These are phyloP conservation scores for Brassica hybrid DNA, from an alignment of 441 rosid genomes.

Conservation along the genomic window DNA sequence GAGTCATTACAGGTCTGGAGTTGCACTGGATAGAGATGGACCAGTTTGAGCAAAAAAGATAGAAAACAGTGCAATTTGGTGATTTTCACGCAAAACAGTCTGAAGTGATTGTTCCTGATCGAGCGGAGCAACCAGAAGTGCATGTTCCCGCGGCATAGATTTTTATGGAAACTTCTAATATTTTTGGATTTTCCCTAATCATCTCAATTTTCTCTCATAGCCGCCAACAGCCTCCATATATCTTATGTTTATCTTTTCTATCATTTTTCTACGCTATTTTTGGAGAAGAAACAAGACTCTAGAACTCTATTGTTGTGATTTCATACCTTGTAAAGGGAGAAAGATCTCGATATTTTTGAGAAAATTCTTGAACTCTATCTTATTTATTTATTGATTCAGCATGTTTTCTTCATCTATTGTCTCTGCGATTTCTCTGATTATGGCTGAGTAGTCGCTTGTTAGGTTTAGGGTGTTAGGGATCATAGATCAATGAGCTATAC, in stretches of 20 bases:
- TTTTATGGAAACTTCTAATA: too few species aligned
- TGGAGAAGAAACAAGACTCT: not conserved
- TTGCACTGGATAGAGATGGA: too few species aligned
- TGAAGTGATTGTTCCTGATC: not conserved
- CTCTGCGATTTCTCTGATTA: not conserved
- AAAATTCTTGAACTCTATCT: not conserved
- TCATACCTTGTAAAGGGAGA: not conserved
- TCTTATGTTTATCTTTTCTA: not conserved
- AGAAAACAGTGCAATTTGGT: too few species aligned
- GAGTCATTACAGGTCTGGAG: too few species aligned
- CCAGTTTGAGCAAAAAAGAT: too few species aligned
- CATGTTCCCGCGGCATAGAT: not conserved
- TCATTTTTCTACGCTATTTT: not conserved
- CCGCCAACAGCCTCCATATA: not conserved
- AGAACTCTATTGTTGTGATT: too few species aligned
- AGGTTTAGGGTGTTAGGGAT: not conserved
- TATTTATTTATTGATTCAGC: not conserved
- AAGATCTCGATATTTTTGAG: not conserved
- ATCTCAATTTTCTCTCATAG: not conserved
- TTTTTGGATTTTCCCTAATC: not conserved
- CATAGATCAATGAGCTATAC: not conserved
- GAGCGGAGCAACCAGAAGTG: too few species aligned
- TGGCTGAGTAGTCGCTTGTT: not conserved
- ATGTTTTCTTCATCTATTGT: not conserved
- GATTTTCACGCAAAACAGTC: not conserved